Evolutionary conservation across 352 stramenopile genomes (phyloP).

Genomic region (Pythium periplocum): DNA sequence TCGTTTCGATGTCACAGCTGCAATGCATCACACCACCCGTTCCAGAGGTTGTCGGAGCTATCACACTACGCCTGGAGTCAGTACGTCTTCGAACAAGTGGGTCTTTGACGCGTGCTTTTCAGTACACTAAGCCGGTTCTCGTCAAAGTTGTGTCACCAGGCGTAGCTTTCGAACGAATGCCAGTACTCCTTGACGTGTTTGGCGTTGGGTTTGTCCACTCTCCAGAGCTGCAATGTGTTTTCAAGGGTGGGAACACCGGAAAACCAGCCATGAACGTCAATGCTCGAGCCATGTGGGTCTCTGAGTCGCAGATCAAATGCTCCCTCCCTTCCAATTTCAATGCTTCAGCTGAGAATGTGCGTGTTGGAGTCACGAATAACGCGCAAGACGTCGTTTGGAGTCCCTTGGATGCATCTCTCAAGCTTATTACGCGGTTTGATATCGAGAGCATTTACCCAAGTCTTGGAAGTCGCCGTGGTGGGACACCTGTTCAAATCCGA

Average conservation of each 20-base stretch:
- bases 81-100: slow-evolving; percentile 17
- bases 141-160: slow-evolving; percentile 37
- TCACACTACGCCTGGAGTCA: slow-evolving; percentile 18
- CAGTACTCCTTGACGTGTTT: slow-evolving; percentile 54
- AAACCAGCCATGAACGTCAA: slow-evolving; percentile 1
- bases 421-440: slow-evolving; percentile 33
- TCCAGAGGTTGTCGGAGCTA: slow-evolving; percentile 1
- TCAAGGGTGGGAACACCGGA: slow-evolving; percentile 9
- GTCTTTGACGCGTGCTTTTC: slow-evolving; percentile 26
- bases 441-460: slow-evolving; percentile 38
- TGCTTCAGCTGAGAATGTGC: slow-evolving; percentile 2
- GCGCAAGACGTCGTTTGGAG: slow-evolving; percentile 25
- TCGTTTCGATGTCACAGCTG: slow-evolving; percentile 38
- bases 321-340: slow-evolving; percentile 12
- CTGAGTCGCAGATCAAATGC: slow-evolving; percentile 45
- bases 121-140: slow-evolving; percentile 30
- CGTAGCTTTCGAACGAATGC: slow-evolving; percentile 31
- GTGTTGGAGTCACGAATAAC: slow-evolving; percentile 49
- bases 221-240: slow-evolving; percentile 35
- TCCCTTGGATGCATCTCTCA: slow-evolving; percentile 3
- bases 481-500: slow-evolving; percentile 45
- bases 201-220: slow-evolving; percentile 49
- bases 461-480: slow-evolving; percentile 34
- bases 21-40: slow-evolving; percentile 34
- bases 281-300: slow-evolving; percentile 29